Evolutionary conservation across 148 eudicot genomes (phyloP).

Genomic region (Fagopyrum homotropicum): DNA sequence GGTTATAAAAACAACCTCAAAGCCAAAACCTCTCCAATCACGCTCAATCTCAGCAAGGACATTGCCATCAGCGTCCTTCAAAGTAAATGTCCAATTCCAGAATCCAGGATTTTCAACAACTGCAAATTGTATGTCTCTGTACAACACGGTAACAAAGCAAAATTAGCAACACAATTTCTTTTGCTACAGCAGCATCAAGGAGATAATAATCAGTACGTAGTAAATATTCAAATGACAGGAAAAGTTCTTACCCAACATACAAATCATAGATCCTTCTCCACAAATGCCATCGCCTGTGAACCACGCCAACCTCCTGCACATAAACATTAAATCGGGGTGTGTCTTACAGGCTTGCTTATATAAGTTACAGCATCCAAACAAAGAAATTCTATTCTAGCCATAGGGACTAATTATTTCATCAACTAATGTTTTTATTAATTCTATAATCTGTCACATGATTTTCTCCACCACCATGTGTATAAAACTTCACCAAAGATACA

Average conservation of each 20-base stretch:
- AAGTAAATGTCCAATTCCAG: constrained; percentile 95
- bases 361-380: neutral
- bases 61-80: constrained; percentile 73
- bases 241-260: constrained; percentile 64
- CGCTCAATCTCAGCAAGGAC: constrained; percentile 92
- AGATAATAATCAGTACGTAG: neutral
- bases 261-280: constrained; percentile 98
- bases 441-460: neutral
- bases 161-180: neutral
- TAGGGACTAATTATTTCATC: neutral
- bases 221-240: neutral
- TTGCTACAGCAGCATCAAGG: neutral
- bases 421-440: neutral
- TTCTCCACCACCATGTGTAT: too few species aligned
- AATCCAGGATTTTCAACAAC: constrained; percentile 94
- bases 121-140: constrained; percentile 85
- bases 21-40: constrained; percentile 97
- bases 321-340: constrained; percentile 5
- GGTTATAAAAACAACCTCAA: constrained; percentile 51
- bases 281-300: constrained; percentile 97
- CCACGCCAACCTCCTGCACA: constrained; percentile 88
- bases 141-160: constrained; percentile 6
- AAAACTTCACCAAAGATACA: too few species aligned
- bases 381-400: too few species aligned
- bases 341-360: too few species aligned